Percentiles rank a stretch among this genome's conserved stretches.
phyloP scores from a whole-genome alignment of 306 rosid genomes.

The Bauhinia variegata region DNA sequence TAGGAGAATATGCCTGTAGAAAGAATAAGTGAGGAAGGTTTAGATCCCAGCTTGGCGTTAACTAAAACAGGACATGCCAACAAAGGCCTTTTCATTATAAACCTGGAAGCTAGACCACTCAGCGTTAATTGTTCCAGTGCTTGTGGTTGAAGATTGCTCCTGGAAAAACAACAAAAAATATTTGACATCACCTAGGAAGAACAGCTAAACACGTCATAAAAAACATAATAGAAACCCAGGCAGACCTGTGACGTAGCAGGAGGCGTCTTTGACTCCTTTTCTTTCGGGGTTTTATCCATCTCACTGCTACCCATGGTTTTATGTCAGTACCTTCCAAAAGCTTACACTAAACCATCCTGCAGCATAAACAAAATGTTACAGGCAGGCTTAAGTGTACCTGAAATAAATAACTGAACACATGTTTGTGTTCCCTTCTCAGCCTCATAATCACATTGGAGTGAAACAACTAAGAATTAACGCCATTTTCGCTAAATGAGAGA shows the following conservation, averaged over 20 bases:
- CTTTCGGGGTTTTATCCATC: slow-evolving; percentile 78
- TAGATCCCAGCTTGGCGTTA: slow-evolving; percentile 38
- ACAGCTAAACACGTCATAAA: slow-evolving; percentile 24
- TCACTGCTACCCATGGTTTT: slow-evolving; percentile 76
- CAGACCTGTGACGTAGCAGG: slow-evolving; percentile 77
- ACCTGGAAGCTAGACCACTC: slow-evolving; percentile 99
- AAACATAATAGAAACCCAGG: slow-evolving; percentile 33
- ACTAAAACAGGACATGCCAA: slow-evolving; percentile 27
- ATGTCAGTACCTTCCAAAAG: slow-evolving; percentile 39
- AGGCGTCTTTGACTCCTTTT: slow-evolving; percentile 73
- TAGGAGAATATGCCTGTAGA: slow-evolving; percentile 86
- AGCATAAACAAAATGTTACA: slow-evolving; percentile 39
- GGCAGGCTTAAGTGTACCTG: background rate
- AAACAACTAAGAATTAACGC: too few species aligned
- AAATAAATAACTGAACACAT: too few species aligned
- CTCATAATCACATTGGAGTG: too few species aligned
- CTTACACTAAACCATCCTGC: slow-evolving; percentile 60
- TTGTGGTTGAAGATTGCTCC: slow-evolving; percentile 80
- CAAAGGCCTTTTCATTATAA: slow-evolving; percentile 34
- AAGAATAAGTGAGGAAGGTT: slow-evolving; percentile 12
- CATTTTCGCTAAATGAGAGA: too few species aligned
- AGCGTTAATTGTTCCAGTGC: slow-evolving; percentile 74
- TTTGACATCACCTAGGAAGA: slow-evolving; percentile 12
- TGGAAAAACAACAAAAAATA: slow-evolving; percentile 40
- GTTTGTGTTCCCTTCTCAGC: too few species aligned